A percentile compares a stretch with the other conserved stretches of the same genome.
Evolutionary conservation across 768 basidiomycete genomes (phyloP).

Genomic region (Lactifluus hygrophoroides): DNA sequence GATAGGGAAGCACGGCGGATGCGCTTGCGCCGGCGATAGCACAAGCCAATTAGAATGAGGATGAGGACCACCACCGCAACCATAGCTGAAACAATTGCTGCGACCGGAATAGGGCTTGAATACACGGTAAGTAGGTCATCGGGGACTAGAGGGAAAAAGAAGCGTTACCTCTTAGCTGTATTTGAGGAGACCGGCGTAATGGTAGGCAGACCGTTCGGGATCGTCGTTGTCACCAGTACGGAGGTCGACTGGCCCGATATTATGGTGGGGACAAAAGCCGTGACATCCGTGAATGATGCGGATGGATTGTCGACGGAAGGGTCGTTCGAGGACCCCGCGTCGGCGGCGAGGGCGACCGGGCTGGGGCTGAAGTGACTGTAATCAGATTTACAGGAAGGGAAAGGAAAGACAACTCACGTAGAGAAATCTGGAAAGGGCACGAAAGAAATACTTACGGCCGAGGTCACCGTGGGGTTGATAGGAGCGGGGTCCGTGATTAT

Average conservation of each 20-base stretch:
- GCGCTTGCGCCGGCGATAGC: background rate
- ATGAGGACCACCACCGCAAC: background rate
- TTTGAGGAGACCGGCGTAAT: background rate
- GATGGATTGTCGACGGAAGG: background rate
- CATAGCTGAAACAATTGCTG: constrained; percentile 1
- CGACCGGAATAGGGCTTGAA: background rate
- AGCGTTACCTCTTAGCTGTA: background rate
- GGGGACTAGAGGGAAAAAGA: background rate
- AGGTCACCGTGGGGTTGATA: too few relatives aligned
- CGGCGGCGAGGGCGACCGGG: background rate
- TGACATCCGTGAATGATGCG: background rate
- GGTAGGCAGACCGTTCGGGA: background rate
- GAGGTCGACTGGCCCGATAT: background rate
- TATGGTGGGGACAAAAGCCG: background rate
- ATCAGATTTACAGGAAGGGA: background rate
- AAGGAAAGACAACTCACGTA: background rate
- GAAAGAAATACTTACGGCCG: background rate
- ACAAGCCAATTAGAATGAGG: background rate
- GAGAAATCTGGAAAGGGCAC: background rate
- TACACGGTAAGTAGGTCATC: background rate
- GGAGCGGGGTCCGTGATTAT: background rate
- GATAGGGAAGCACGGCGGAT: background rate
- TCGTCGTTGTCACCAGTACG: background rate
- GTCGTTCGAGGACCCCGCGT: background rate
- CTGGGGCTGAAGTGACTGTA: background rate